phyloP scores from a whole-genome alignment of 1,284 basidiomycete genomes.

The Stereum hirsutum region DNA sequence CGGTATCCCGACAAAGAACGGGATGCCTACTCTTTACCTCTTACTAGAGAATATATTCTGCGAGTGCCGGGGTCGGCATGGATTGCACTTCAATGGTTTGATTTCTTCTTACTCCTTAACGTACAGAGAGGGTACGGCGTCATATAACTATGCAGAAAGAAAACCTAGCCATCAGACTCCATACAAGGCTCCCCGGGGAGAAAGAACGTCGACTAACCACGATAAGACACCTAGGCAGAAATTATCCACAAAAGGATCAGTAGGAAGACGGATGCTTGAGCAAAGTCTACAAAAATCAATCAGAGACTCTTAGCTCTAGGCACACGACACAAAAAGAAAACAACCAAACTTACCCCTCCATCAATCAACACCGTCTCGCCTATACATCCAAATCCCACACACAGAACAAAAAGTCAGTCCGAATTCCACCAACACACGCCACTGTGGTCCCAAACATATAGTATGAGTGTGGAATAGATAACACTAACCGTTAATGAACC shows the following conservation, averaged over 20 bases:
- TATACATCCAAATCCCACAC: not conserved
- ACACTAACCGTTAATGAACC: constrained; percentile 30
- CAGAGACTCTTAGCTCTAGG: not conserved
- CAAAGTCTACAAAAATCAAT: constrained; percentile 21
- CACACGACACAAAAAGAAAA: not conserved
- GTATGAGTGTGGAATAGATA: not conserved
- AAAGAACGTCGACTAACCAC: too few relatives aligned
- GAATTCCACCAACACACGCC: too few relatives aligned
- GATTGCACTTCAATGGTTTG: too few relatives aligned
- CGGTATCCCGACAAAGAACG: too few relatives aligned
- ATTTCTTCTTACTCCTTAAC: too few relatives aligned
- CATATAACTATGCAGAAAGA: too few relatives aligned
- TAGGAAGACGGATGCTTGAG: constrained; percentile 33
- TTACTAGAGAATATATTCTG: too few relatives aligned
- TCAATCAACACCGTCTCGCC: constrained; percentile 45
- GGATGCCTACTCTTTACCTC: too few relatives aligned
- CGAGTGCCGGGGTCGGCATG: too few relatives aligned
- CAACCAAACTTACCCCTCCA: constrained; percentile 30
- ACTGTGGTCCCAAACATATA: not conserved
- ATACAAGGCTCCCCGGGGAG: too few relatives aligned
- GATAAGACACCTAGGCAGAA: not conserved
- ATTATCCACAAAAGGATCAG: constrained; percentile 12
- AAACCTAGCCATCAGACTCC: too few relatives aligned
- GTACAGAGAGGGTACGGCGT: too few relatives aligned
- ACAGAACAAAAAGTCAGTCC: not conserved